A percentile compares a stretch with the other conserved stretches of the same genome.
Evolutionary conservation across 306 rosid species (phyloP).

Genomic region (Cucumis melo): DNA sequence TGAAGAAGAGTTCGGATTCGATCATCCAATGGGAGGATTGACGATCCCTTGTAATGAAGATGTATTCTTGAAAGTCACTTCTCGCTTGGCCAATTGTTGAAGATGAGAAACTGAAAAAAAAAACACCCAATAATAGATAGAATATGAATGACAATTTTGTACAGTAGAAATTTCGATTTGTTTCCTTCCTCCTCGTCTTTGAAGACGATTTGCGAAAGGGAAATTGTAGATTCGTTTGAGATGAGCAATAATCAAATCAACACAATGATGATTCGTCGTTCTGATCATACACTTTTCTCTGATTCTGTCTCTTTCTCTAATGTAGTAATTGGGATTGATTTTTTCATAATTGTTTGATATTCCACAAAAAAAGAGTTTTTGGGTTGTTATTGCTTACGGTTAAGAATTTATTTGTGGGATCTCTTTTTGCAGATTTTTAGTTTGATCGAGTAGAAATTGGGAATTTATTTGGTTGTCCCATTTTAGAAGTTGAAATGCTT

Average conservation of each 20-base stretch:
- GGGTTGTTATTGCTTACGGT: neutral
- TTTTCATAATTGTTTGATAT: too few species aligned
- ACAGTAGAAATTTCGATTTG: neutral
- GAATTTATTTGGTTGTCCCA: too few species aligned
- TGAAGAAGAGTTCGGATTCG: constrained; percentile 9
- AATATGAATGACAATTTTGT: neutral
- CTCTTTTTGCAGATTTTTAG: neutral
- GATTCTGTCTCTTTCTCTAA: neutral
- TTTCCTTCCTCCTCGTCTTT: neutral
- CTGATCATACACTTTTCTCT: neutral
- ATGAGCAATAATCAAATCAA: neutral
- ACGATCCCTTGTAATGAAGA: constrained; percentile 8
- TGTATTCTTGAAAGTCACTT: constrained; percentile 3
- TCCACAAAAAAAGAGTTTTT: neutral
- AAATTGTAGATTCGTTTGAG: neutral
- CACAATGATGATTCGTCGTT: neutral
- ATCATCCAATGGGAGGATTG: constrained; percentile 11
- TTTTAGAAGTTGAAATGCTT: too few species aligned
- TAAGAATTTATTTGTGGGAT: neutral
- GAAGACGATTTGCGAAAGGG: neutral
- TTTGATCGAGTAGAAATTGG: neutral
- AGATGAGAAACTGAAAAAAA: neutral
- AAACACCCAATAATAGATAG: neutral
- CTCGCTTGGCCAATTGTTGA: constrained; percentile 2
- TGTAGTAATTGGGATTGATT: neutral